Conservation (phyloP, 768 basidiomycete genomes). For the Termitomyces sp. region DNA sequence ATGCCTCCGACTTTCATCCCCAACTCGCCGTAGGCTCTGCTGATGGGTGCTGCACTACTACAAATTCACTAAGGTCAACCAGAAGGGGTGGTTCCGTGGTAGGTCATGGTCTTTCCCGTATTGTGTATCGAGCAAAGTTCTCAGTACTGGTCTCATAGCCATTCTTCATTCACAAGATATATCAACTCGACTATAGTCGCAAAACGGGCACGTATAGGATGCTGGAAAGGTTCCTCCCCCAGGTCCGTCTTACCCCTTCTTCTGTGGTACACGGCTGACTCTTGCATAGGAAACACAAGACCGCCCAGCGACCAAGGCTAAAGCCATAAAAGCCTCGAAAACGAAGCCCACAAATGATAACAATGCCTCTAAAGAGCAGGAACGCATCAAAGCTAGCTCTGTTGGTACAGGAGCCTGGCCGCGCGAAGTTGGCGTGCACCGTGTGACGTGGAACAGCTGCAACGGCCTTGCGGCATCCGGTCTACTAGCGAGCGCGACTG, state of each 20-base stretch:
- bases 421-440: conserved; percentile 68
- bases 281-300: conserved; percentile 17
- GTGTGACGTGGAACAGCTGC: conserved; percentile 76
- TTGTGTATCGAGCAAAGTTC: background rate
- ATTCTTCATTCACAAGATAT: conserved; percentile 74
- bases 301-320: conserved; percentile 33
- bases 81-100: conserved; percentile 71
- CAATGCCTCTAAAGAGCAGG: conserved; percentile 24
- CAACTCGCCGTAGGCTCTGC: conserved; percentile 78
- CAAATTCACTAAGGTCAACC: conserved; percentile 63
- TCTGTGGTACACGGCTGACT: background rate
- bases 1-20: conserved; percentile 81
- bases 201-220: conserved; percentile 73
- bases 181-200: conserved; percentile 83
- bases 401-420: conserved; percentile 71
- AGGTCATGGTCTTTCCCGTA: conserved; percentile 20
- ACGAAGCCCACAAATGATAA: conserved; percentile 28
- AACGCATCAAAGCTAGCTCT: conserved; percentile 20
- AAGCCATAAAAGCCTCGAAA: conserved; percentile 40
- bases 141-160: conserved; percentile 39
- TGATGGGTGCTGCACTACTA: conserved; percentile 78
- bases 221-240: conserved; percentile 81
- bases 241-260: conserved; percentile 34
- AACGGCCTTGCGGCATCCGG: conserved; percentile 57
- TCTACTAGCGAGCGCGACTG: conserved; percentile 75